Percentiles rank a stretch among this genome's conserved stretches.
These are phyloP conservation scores for Dictyostelium capitatum DNA, from an alignment of 78 protist species.

Conservation along the genomic window DNA sequence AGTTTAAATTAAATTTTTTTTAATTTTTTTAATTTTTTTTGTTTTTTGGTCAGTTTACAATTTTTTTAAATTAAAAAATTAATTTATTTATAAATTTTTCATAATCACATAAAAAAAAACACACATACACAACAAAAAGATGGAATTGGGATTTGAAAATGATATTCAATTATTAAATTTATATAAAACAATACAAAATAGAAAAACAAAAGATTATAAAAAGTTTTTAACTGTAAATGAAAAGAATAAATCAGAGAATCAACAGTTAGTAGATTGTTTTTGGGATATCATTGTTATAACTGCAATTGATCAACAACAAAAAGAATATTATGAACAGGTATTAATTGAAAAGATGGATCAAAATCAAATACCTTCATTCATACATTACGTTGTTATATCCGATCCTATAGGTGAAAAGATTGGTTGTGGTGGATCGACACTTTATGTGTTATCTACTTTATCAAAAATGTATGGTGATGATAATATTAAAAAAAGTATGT, in stretches of 20 bases:
- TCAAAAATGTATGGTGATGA: background rate
- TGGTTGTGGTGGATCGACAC: conserved; percentile 82
- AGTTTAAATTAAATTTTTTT: too few relatives aligned
- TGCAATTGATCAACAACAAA: conserved; percentile 73
- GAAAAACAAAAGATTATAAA: conserved; percentile 36
- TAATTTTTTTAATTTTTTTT: too few relatives aligned
- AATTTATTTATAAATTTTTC: too few relatives aligned
- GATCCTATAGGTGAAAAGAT: conserved; percentile 72
- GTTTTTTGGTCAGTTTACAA: too few relatives aligned
- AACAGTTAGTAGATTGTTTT: background rate
- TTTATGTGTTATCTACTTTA: conserved; percentile 18
- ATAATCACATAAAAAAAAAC: too few relatives aligned
- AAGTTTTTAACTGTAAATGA: background rate
- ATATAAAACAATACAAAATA: conserved; percentile 31
- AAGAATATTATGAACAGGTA: conserved; percentile 52
- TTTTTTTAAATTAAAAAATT: too few relatives aligned
- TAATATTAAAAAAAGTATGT: conserved; percentile 11
- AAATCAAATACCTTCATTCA: conserved; percentile 30
- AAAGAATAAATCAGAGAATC: background rate
- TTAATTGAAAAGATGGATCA: conserved; percentile 24
- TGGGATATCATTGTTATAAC: conserved; percentile 75
- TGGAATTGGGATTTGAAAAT: conserved; percentile 53
- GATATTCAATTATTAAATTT: background rate
- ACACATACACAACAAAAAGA: background rate
- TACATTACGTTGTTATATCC: conserved; percentile 52